These are phyloP conservation scores for Umbilicus rupestris DNA, from an alignment of 164 flowering plant genomes.

Conservation along the genomic window DNA sequence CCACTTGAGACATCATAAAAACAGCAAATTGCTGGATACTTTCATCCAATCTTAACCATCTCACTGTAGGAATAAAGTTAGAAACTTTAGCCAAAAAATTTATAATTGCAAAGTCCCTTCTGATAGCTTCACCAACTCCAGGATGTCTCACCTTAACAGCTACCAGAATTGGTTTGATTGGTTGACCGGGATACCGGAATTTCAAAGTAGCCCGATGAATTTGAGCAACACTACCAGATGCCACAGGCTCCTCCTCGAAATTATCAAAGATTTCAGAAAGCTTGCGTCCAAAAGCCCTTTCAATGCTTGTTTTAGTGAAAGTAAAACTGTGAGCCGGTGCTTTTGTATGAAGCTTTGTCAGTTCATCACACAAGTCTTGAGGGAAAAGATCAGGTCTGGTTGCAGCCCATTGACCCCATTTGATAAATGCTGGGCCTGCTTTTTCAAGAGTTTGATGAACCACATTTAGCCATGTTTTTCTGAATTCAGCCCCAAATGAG, in stretches of 20 bases:
- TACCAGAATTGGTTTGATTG: slow-evolving; percentile 50
- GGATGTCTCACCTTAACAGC: slow-evolving; percentile 92
- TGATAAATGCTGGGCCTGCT: slow-evolving; percentile 86
- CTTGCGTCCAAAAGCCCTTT: slow-evolving; percentile 63
- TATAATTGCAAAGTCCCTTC: slow-evolving; percentile 60
- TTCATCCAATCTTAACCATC: slow-evolving; percentile 78
- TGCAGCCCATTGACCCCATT: slow-evolving; percentile 95
- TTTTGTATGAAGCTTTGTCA: slow-evolving; percentile 55
- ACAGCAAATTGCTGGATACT: slow-evolving; percentile 77
- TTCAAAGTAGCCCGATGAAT: slow-evolving; percentile 66
- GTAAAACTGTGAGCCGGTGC: slow-evolving; percentile 72
- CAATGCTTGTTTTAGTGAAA: slow-evolving; percentile 46
- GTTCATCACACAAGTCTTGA: slow-evolving; percentile 51
- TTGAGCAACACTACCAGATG: slow-evolving; percentile 88
- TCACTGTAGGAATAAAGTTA: slow-evolving; percentile 48
- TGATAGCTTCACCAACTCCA: slow-evolving; percentile 71
- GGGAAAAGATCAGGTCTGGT: slow-evolving; percentile 81
- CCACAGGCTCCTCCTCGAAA: slow-evolving; percentile 73
- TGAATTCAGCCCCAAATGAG: slow-evolving; percentile 35
- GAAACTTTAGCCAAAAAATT: slow-evolving; percentile 53
- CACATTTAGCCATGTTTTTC: slow-evolving; percentile 48
- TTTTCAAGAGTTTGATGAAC: slow-evolving; percentile 56
- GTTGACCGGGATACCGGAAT: slow-evolving; percentile 41
- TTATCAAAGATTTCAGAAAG: slow-evolving; percentile 59
- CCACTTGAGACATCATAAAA: slow-evolving; percentile 87